Evolutionary conservation across 495 filamentous ascomycete genomes (phyloP), one percentile per base, ranked within the genome.

Genomic region (Aspergillus haitiensis): DNA sequence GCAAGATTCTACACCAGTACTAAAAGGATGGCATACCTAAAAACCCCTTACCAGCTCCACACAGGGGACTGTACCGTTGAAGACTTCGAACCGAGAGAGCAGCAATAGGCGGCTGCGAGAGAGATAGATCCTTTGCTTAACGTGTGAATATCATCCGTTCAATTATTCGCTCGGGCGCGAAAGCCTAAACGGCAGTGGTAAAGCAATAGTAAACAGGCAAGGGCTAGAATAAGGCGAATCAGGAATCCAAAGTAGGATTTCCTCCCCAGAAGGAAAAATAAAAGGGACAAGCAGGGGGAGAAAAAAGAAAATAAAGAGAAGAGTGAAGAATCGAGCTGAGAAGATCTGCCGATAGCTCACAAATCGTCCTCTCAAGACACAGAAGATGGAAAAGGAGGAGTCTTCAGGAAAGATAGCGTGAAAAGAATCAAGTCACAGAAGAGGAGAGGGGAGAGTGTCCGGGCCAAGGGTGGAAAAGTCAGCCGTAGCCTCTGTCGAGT

Each of bases 401-500:
- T 13, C 34, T 49, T 52, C 13, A 44, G 34, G 31, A 42, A 46
- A 44, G 33, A 58, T 31, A 35, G 27, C 12, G 39, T 12, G 15
- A 54, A 15, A 16, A 50, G 44, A 47, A 47, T 37, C 44, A 8
- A 35, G 46, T 36, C 37, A 58, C 12, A 34, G 13, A 53, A 18
- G 32, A 47, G 46, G 46, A 56, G 27, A 27, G 45, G 21, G 45
- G 52, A 16, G 59, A 44, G 44, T 42, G 33, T 15, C 31, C 51
- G 46, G 59, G 27, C 16, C 32, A 39, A 13, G 53, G 56, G 46
- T 50, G 59, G 59, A 47, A 61, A 50, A 61, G 59, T 61, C 59
- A 61, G 59, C 53, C 53, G 52, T 59, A 55, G 44, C 52, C n/a
- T 42, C 52, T 15, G 15, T 21, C 16, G 52, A 55, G 32, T 35